Evolutionary conservation across 371 early-diverging fungal genomes (phyloP).

Genomic region (Mortierella polycephala): DNA sequence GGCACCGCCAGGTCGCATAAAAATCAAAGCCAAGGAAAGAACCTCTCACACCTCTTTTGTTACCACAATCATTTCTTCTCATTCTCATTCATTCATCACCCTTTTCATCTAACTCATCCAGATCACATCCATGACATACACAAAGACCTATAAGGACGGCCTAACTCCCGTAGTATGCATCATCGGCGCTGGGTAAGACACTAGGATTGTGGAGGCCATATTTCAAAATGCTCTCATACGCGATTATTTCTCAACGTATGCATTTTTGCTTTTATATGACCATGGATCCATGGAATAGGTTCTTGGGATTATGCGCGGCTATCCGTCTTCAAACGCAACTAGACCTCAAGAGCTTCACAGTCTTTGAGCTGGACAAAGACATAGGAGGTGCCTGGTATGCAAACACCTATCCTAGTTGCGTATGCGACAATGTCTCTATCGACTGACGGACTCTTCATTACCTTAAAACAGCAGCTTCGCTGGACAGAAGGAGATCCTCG

Average conservation of each 20-base stretch:
- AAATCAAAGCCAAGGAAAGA: no score
- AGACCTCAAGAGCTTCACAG: slow-evolving; percentile 52
- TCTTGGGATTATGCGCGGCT: slow-evolving; percentile 69
- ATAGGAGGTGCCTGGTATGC: slow-evolving; percentile 73
- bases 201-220: no score
- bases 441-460: slow-evolving; percentile 51
- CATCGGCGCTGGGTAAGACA: slow-evolving; percentile 50
- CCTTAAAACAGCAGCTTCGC: neutral
- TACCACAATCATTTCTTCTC: neutral
- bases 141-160: slow-evolving; percentile 52
- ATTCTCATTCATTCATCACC: neutral
- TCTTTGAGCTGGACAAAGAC: slow-evolving; percentile 65
- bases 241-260: no score
- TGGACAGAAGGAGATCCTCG: slow-evolving; percentile 60
- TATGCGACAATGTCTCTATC: slow-evolving; percentile 69
- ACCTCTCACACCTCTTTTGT: neutral
- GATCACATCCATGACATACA: slow-evolving; percentile 33
- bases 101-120: neutral
- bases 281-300: no score
- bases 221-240: no score
- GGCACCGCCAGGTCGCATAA: no score
- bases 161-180: slow-evolving; percentile 45
- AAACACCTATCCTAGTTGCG: slow-evolving; percentile 72
- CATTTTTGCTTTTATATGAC: no score
- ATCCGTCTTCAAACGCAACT: slow-evolving; percentile 64